Conservation (phyloP, 352 stramenopile genomes). For the Globisporangium cylindrosporum region DNA sequence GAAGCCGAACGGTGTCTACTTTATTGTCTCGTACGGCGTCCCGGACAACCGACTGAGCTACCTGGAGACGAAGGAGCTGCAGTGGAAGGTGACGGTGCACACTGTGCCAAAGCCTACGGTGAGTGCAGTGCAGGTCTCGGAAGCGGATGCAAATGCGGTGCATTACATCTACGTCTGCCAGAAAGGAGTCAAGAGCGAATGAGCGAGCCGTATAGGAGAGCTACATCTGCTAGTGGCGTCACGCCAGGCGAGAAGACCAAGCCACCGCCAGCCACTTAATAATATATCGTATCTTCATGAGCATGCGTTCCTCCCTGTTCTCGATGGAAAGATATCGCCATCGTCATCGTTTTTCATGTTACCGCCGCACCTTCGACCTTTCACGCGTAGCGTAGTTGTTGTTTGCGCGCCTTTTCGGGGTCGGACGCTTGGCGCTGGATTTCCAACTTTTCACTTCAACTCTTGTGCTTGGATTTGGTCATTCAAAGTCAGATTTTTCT, state of each 20-base stretch:
- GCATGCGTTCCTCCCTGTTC: not conserved
- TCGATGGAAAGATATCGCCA: no score
- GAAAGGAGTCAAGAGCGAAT: slow-evolving; percentile 74
- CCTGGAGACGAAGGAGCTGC: slow-evolving; percentile 94
- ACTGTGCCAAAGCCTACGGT: slow-evolving; percentile 96
- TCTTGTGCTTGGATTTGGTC: no score
- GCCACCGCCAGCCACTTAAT: not conserved
- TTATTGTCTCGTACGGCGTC: slow-evolving; percentile 95
- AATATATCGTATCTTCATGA: slow-evolving; percentile 16
- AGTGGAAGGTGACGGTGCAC: slow-evolving; percentile 93
- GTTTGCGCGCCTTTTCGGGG: not conserved
- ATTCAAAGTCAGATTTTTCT: no score
- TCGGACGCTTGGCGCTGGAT: no score
- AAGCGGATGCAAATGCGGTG: slow-evolving; percentile 91
- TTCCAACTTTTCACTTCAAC: no score
- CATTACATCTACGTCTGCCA: slow-evolving; percentile 97
- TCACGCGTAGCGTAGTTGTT: not conserved
- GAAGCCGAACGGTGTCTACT: slow-evolving; percentile 94
- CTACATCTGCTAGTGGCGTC: not conserved
- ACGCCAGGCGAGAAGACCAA: not conserved
- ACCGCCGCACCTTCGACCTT: not conserved
- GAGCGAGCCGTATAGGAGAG: not conserved
- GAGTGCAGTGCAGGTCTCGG: slow-evolving; percentile 91
- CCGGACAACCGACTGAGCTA: slow-evolving; percentile 96
- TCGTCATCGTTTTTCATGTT: not conserved